These are phyloP conservation scores for Nidularia sp. DNA, from an alignment of 768 basidiomycete species.

Conservation along the genomic window DNA sequence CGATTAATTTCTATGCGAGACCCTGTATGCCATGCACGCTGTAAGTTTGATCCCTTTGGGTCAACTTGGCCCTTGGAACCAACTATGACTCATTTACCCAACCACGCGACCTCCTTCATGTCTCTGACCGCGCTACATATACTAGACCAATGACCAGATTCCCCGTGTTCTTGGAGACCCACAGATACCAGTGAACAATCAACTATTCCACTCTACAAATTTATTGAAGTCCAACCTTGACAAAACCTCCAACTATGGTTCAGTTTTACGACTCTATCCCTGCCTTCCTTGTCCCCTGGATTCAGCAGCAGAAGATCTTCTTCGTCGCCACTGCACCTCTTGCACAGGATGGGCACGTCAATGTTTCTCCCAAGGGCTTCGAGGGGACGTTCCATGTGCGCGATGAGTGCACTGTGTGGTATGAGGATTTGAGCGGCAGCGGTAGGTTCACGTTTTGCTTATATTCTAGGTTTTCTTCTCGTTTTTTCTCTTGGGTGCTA, in stretches of 20 bases:
- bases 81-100: too few species aligned
- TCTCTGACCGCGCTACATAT: too few species aligned
- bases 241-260: slow-evolving; percentile 32
- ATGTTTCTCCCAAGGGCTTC: slow-evolving; percentile 58
- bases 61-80: too few species aligned
- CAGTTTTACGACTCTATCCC: slow-evolving; percentile 51
- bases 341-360: slow-evolving; percentile 50
- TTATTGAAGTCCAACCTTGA: neutral
- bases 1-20: too few species aligned
- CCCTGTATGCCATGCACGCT: too few species aligned
- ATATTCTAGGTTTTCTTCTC: neutral
- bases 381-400: slow-evolving; percentile 49
- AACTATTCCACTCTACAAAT: too few species aligned
- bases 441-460: slow-evolving; percentile 27
- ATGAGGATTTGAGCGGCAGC: slow-evolving; percentile 64
- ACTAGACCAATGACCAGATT: too few species aligned
- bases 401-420: slow-evolving; percentile 51
- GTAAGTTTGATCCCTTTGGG: too few species aligned
- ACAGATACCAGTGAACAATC: too few species aligned
- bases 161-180: too few species aligned
- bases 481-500: too few species aligned
- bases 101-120: too few species aligned
- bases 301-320: slow-evolving; percentile 54
- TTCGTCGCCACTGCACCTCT: slow-evolving; percentile 63
- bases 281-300: slow-evolving; percentile 43